These are phyloP conservation scores for Raphidocelis subcapitata DNA, from an alignment of 139 green algal species.

Conservation along the genomic window DNA sequence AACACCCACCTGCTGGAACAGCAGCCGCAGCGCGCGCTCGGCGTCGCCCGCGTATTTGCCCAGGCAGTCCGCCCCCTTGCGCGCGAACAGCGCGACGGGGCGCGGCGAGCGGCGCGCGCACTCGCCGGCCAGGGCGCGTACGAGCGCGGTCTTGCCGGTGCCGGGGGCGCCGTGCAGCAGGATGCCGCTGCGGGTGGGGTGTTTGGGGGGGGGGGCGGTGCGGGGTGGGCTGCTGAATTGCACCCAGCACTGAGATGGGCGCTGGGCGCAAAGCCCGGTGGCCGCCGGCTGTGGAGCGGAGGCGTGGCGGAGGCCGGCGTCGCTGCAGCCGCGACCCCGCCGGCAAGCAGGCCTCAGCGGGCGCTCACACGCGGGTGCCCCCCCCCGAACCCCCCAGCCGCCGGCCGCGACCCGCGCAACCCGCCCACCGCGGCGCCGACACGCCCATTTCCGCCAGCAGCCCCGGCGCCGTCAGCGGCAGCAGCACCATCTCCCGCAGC, in stretches of 20 bases:
- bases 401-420: background rate
- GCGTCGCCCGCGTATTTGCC: constrained; percentile 90
- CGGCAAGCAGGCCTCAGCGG: too few relatives aligned
- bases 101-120: constrained; percentile 21
- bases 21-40: constrained; percentile 80
- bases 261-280: too few relatives aligned
- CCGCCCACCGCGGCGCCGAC: constrained; percentile 53
- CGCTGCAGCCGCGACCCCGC: too few relatives aligned
- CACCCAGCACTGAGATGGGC: too few relatives aligned
- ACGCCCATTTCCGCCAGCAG: constrained; percentile 65
- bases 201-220: too few relatives aligned
- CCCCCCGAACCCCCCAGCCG: background rate
- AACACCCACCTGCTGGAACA: constrained; percentile 81
- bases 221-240: too few relatives aligned
- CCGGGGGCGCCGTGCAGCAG: constrained; percentile 66
- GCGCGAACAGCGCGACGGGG: constrained; percentile 77
- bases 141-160: constrained; percentile 73
- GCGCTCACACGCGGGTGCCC: too few relatives aligned
- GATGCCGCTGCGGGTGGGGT: constrained; percentile 66
- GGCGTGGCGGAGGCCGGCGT: too few relatives aligned
- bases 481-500: constrained; percentile 79
- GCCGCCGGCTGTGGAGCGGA: too few relatives aligned
- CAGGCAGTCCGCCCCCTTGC: constrained; percentile 88
- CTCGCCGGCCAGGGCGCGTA: constrained; percentile 65
- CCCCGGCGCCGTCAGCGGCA: constrained; percentile 83